Evolutionary conservation across 164 flowering plant species (phyloP).

Genomic region (Piper betle): DNA sequence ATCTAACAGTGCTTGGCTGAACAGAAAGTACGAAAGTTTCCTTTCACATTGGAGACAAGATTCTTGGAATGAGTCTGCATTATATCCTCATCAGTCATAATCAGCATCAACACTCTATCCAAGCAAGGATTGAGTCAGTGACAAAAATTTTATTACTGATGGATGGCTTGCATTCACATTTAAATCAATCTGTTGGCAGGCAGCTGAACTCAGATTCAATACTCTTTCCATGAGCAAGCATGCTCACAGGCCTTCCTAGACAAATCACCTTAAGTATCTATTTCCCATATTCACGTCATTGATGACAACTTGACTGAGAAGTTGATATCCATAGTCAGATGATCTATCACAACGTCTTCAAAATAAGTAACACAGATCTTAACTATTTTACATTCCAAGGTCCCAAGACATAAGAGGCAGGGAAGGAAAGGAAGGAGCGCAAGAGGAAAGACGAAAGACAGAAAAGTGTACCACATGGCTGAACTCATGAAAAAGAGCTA

Average conservation of each 20-base stretch:
- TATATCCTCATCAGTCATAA: not conserved
- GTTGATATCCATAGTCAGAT: not conserved
- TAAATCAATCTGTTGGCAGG: too few relatives aligned
- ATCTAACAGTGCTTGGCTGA: not conserved
- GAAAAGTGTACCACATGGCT: constrained; percentile 77
- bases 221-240: not conserved
- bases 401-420: too few relatives aligned
- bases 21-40: not conserved
- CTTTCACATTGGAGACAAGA: not conserved
- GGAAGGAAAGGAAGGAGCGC: too few relatives aligned
- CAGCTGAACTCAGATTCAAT: too few relatives aligned
- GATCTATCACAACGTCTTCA: not conserved
- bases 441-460: not conserved
- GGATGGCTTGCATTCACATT: too few relatives aligned
- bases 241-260: not conserved
- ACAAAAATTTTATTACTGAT: not conserved
- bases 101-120: not conserved
- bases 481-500: constrained; percentile 84
- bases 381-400: too few relatives aligned
- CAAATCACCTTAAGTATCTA: not conserved
- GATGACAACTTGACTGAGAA: not conserved
- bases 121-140: not conserved
- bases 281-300: not conserved
- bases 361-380: too few relatives aligned
- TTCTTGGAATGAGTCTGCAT: not conserved